Evolutionary conservation across 1,284 basidiomycete genomes (phyloP), one percentile per base, ranked within the genome.

Genomic region (Gomphus bonarii): DNA sequence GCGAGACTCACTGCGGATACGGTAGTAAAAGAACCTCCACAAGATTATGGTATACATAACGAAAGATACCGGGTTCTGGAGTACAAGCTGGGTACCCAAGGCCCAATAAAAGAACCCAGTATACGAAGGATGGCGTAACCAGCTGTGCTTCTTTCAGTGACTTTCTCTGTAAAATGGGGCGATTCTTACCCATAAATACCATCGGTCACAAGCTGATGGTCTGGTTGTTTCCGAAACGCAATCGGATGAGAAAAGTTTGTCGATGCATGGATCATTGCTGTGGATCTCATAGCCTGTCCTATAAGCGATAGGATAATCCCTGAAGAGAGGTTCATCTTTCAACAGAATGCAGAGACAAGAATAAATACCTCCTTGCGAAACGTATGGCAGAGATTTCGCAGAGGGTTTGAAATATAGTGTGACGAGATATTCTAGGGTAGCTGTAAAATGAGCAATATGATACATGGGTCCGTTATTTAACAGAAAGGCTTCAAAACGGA

Each of bases 91-190:
- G 0, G 95, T 97, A 1, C 92, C 92, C 33, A 99, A 65, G 0
- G 94, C 95, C 95, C 95, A 99, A 70, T 95, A 98, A 71, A 90
- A 97, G 75, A 99, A 99, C 3, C 95, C 97, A 0, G 91, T 82
- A 65, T 99, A 99, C 0, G 94, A 97, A 9, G 97, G 97, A 69
- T 99, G 97, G 4, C 97, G 84, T 59, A 85, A 88, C 79, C 83
- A 91, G 25, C 91, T 94, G 63, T 9, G 50, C 14, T 50, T 52
- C 14, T 31, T 18, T 49, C 33, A 59, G 47, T 36, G 2, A 25
- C 18, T 33, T 7, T 38, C 35, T 9, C 20, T 28, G 18, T n/a
- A 51, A 35, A 58, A 16, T 14, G 11, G 16, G 14, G 18, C 25
- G 52, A 35, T 25, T 33, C 83, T 67, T 65, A 92, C 91, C 78